These are phyloP conservation scores for Thermoascus crustaceus DNA, from an alignment of 2,329 filamentous ascomycete genomes.

Conservation along the genomic window DNA sequence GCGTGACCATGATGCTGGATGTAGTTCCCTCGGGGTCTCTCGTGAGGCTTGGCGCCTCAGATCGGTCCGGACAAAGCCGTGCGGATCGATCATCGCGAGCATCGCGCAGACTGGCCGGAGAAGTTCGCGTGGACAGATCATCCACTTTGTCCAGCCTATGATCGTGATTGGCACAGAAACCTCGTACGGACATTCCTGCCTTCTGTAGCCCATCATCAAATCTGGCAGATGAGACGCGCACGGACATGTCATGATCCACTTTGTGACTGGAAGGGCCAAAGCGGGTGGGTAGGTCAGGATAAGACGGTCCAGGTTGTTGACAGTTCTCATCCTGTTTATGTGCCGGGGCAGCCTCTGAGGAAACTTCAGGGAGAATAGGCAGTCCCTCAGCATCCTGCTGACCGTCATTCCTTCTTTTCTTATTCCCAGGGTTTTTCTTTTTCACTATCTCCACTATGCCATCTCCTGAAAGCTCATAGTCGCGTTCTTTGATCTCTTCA, in stretches of 20 bases:
- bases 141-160: constrained; percentile 1
- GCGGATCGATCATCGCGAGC: constrained; percentile 1
- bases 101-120: not conserved
- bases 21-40: not conserved
- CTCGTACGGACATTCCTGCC: not conserved
- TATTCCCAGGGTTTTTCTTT: too few species aligned
- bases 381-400: too few species aligned
- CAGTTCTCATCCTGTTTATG: constrained; percentile 2
- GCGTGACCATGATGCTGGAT: not conserved
- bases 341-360: too few species aligned
- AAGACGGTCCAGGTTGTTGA: constrained; percentile 1
- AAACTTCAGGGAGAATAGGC: too few species aligned
- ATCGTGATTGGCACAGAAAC: not conserved
- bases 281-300: constrained; percentile 1
- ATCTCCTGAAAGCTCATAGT: too few species aligned
- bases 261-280: constrained; percentile 2
- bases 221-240: not conserved
- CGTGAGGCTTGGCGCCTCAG: not conserved
- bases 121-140: constrained; percentile 1
- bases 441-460: too few species aligned
- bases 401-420: too few species aligned
- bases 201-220: constrained; percentile 1
- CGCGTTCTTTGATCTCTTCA: too few species aligned
- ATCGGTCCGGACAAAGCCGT: not conserved
- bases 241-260: constrained; percentile 2